These are phyloP conservation scores for Stephania japonica DNA, from an alignment of 164 flowering plant genomes.

Conservation along the genomic window DNA sequence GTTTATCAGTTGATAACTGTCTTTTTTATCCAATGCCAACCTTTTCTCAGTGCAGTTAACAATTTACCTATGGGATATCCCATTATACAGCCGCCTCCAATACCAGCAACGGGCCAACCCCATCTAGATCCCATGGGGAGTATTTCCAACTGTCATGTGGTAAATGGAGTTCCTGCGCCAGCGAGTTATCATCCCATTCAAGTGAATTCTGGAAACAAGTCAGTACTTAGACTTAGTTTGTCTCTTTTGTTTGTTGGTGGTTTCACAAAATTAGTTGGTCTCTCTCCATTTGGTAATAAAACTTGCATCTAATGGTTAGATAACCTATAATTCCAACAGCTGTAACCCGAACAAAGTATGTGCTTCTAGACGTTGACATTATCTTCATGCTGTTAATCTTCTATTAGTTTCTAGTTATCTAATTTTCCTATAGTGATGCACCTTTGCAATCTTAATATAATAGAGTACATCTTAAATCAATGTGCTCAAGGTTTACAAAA, in stretches of 20 bases:
- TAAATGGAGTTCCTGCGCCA: conserved; percentile 95
- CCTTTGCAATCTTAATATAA: neutral
- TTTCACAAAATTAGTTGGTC: neutral
- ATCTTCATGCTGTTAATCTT: neutral
- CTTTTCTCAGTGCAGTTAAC: conserved; percentile 79
- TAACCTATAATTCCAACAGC: neutral
- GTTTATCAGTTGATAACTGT: neutral
- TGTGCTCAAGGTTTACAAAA: too few species aligned
- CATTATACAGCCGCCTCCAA: conserved; percentile 70
- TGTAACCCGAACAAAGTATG: neutral
- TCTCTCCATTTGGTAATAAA: neutral
- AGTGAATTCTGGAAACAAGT: conserved; percentile 83
- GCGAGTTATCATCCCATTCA: conserved; percentile 73
- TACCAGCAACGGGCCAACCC: conserved; percentile 75
- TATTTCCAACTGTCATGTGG: conserved; percentile 78
- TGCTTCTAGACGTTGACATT: neutral
- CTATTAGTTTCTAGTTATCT: neutral
- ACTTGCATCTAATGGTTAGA: neutral
- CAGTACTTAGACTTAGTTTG: conserved; percentile 24
- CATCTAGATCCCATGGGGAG: conserved; percentile 82
- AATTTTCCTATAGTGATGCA: neutral
- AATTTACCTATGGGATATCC: conserved; percentile 96
- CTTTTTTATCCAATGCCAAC: conserved; percentile 33
- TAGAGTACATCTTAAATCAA: neutral
- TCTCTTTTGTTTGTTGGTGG: neutral